A percentile compares a stretch with the other conserved stretches of the same genome.
These are phyloP conservation scores for Limtongozyma cylindracea DNA, from an alignment of 805 yeast species.

Conservation along the genomic window DNA sequence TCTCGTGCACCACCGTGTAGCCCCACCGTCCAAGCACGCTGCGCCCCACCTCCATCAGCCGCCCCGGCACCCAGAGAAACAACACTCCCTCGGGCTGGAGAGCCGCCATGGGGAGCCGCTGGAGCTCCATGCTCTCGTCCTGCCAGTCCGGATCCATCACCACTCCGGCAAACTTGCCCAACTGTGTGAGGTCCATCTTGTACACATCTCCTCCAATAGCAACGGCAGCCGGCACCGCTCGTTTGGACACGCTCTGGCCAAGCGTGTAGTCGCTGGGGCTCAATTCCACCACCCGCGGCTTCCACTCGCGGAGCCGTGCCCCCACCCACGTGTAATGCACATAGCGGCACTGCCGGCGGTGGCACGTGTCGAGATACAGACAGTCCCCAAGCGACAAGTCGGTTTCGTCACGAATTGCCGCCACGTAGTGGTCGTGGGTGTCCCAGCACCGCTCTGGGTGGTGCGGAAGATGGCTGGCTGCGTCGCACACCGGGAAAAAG, in stretches of 20 bases:
- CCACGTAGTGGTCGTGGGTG: slow-evolving; percentile 7
- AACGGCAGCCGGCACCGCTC: slow-evolving; percentile 33
- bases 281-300: slow-evolving; percentile 2
- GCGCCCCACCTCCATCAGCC: slow-evolving; percentile 77
- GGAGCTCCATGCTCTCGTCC: slow-evolving; percentile 79
- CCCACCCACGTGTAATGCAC: slow-evolving; percentile 45
- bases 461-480: no score
- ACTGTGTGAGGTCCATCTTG: slow-evolving; percentile 33
- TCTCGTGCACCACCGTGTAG: slow-evolving; percentile 48
- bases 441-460: slow-evolving; percentile 2
- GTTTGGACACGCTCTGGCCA: slow-evolving; percentile 14
- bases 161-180: slow-evolving; percentile 65
- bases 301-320: slow-evolving; percentile 21
- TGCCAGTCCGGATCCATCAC: slow-evolving; percentile 95
- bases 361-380: slow-evolving; percentile 85
- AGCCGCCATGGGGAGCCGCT: slow-evolving; percentile 33
- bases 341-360: slow-evolving; percentile 59
- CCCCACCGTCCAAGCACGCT: slow-evolving; percentile 66
- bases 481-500: no score
- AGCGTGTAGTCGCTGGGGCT: slow-evolving; percentile 17
- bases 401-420: slow-evolving; percentile 17
- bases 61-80: slow-evolving; percentile 84
- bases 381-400: slow-evolving; percentile 68
- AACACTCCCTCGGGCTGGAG: slow-evolving; percentile 71
- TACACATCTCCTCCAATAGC: slow-evolving; percentile 78